Evolutionary conservation across 768 basidiomycete genomes (phyloP).

Genomic region (Gelatoporia subvermispora): DNA sequence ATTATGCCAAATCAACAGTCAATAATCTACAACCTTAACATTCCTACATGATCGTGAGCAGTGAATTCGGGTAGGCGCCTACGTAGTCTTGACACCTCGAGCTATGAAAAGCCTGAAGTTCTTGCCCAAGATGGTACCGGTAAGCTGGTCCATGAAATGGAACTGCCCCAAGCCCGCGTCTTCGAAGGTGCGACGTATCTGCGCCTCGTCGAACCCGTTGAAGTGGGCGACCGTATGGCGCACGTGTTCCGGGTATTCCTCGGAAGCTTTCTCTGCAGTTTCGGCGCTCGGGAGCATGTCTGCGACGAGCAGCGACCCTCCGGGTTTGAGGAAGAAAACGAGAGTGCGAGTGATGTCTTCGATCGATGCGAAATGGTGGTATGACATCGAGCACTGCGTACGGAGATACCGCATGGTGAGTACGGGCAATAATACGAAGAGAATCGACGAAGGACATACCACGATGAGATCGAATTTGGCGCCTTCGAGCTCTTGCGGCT

Average conservation of each 20-base stretch:
- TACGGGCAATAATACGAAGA: too few relatives aligned
- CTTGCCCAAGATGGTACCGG: slow-evolving; percentile 28
- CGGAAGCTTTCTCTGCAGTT: slow-evolving; percentile 14
- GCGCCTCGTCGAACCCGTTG: slow-evolving; percentile 46
- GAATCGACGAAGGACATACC: slow-evolving; percentile 37
- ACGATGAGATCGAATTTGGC: slow-evolving; percentile 65
- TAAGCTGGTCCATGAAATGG: slow-evolving; percentile 31
- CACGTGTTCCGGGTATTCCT: slow-evolving; percentile 26
- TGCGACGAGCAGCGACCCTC: slow-evolving; percentile 53
- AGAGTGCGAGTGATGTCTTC: slow-evolving; percentile 47
- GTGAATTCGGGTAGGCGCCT: too few relatives aligned
- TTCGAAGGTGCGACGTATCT: slow-evolving; percentile 47
- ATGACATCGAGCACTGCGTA: slow-evolving; percentile 54
- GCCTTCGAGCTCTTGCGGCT: slow-evolving; percentile 46
- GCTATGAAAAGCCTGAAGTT: slow-evolving; percentile 49
- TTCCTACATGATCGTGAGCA: too few relatives aligned
- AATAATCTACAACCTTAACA: too few relatives aligned
- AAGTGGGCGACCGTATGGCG: slow-evolving; percentile 49
- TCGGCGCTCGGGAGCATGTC: slow-evolving; percentile 39
- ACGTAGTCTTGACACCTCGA: slow-evolving; percentile 5
- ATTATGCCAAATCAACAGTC: too few relatives aligned
- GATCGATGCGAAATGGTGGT: slow-evolving; percentile 57
- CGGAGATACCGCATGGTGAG: not conserved
- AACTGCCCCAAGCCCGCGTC: slow-evolving; percentile 46
- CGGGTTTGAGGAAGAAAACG: slow-evolving; percentile 54